Conservation (phyloP, 345 rosid species). For the Carallia pectinifolia region DNA sequence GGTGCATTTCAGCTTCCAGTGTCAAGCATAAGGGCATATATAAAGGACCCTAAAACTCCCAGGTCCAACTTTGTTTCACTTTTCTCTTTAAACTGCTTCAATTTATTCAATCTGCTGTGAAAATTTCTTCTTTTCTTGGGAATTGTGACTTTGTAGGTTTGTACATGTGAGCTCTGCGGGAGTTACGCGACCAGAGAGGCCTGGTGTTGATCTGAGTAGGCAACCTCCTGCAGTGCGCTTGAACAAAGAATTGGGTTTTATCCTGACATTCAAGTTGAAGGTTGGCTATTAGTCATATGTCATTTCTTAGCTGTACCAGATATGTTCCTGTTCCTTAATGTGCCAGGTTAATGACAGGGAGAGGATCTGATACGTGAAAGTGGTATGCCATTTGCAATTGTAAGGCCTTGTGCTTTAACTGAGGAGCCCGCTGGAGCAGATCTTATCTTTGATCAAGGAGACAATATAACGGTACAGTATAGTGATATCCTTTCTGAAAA, state of each 20-base stretch:
- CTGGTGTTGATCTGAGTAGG: constrained; percentile 86
- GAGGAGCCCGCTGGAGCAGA: constrained; percentile 98
- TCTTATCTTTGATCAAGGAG: constrained; percentile 93
- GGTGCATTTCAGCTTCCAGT: constrained; percentile 85
- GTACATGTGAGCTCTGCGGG: constrained; percentile 95
- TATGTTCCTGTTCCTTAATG: neutral
- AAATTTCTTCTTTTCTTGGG: neutral
- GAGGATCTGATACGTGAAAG: constrained; percentile 88
- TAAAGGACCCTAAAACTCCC: constrained; percentile 78
- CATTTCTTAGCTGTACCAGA: neutral
- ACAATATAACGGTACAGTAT: constrained; percentile 63
- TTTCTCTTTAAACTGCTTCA: neutral
- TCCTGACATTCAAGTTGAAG: constrained; percentile 88
- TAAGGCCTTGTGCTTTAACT: constrained; percentile 89
- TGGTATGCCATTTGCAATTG: constrained; percentile 79
- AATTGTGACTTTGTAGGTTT: constrained; percentile 48
- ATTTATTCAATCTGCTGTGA: neutral
- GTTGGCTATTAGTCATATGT: constrained; percentile 27
- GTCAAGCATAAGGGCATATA: constrained; percentile 55
- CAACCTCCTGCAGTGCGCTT: constrained; percentile 97
- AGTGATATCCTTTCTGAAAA: neutral
- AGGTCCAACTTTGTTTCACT: constrained; percentile 42
- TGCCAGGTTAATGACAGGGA: constrained; percentile 42
- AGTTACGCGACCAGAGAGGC: constrained; percentile 91
- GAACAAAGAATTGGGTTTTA: constrained; percentile 88